Conservation (phyloP, 2,329 filamentous ascomycete species). For the Fusarium sacchari region DNA sequence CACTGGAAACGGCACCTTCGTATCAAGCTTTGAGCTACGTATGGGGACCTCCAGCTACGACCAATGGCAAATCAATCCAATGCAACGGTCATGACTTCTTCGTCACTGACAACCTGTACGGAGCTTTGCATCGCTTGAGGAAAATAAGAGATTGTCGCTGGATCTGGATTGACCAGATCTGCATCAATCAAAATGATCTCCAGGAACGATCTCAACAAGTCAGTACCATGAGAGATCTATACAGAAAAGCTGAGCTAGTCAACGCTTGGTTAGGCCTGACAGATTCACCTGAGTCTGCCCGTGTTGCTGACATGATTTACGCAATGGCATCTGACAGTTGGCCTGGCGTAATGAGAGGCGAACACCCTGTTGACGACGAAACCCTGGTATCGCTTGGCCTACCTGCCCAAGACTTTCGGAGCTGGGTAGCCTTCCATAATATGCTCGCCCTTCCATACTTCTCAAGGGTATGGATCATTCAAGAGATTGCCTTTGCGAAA, state of each 20-base stretch:
- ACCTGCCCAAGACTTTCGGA: background rate
- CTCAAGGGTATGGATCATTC: background rate
- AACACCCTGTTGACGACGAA: accelerated
- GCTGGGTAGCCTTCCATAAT: background rate
- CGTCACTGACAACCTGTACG: background rate
- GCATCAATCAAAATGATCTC: background rate
- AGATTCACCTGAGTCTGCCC: background rate
- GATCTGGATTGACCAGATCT: background rate
- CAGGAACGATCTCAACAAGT: background rate
- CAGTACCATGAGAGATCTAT: background rate
- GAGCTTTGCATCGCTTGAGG: background rate
- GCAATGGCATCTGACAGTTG: background rate
- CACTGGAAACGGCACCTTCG: background rate
- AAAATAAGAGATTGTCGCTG: accelerated
- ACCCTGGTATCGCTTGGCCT: background rate
- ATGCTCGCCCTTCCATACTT: background rate
- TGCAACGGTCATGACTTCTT: background rate
- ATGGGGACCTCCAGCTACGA: background rate
- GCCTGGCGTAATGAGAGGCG: no score
- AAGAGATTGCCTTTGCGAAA: background rate
- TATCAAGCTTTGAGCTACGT: background rate
- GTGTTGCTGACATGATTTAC: background rate
- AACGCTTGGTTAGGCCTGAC: background rate
- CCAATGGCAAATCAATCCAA: background rate
- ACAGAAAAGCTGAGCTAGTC: background rate